Percentiles rank a stretch among this genome's conserved stretches.
Evolutionary conservation across 768 basidiomycete species (phyloP).

Genomic region (Termitomyces sp.): DNA sequence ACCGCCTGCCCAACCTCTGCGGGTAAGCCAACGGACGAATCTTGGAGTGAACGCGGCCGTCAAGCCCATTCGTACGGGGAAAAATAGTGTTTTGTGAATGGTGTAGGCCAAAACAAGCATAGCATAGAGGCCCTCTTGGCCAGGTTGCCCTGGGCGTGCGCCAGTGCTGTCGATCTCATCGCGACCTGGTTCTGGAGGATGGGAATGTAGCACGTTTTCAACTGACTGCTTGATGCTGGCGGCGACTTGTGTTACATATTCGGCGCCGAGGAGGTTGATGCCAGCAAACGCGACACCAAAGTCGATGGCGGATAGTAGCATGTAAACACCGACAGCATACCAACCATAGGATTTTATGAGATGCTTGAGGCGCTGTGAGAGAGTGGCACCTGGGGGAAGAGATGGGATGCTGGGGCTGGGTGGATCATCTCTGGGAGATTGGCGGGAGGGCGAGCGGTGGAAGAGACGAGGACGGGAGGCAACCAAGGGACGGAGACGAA

Average conservation of each 20-base stretch:
- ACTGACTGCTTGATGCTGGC: conserved; percentile 51
- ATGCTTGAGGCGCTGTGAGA: conserved; percentile 71
- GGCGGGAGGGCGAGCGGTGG: conserved; percentile 45
- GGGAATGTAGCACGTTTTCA: conserved; percentile 40
- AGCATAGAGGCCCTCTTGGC: conserved; percentile 81
- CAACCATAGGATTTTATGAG: conserved; percentile 92
- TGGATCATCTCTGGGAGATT: conserved; percentile 33
- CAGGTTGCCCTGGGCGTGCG: conserved; percentile 21
- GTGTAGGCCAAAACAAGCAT: conserved; percentile 93
- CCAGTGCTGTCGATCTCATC: conserved; percentile 54
- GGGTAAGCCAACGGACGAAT: conserved; percentile 82
- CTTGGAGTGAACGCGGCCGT: conserved; percentile 84
- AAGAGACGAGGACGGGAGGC: conserved; percentile 36
- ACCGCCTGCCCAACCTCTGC: conserved; percentile 76
- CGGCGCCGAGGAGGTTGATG: conserved; percentile 86
- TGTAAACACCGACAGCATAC: conserved; percentile 93
- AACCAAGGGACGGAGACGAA: conserved; percentile 30
- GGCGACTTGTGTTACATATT: conserved; percentile 75
- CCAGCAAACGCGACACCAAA: conserved; percentile 82
- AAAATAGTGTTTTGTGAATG: conserved; percentile 90
- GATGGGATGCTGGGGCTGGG: conserved; percentile 21
- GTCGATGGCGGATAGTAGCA: conserved; percentile 70
- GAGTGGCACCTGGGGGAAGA: conserved; percentile 48
- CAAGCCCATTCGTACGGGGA: conserved; percentile 85
- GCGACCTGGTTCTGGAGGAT: conserved; percentile 61